Percentiles rank a stretch among this genome's conserved stretches.
Conservation (phyloP, 2,329 filamentous ascomycete species). For the Monilinia laxa region DNA sequence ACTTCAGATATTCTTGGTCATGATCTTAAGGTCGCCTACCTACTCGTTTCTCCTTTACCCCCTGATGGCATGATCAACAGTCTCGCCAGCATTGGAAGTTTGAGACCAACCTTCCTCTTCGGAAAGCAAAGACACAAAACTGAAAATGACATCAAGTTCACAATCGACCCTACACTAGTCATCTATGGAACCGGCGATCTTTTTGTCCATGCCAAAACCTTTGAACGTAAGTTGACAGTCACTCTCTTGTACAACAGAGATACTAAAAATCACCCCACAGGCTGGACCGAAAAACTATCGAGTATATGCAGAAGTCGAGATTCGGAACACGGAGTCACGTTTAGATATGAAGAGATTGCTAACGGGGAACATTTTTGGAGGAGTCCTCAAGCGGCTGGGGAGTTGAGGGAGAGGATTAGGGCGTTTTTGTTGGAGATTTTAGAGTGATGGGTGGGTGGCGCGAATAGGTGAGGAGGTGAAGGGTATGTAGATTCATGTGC, state of each 20-base stretch:
- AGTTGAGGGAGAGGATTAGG: background rate
- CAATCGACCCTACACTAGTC: slow-evolving; percentile 60
- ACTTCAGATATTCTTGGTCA: slow-evolving; percentile 23
- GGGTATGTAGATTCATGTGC: background rate
- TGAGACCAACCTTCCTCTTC: slow-evolving; percentile 25
- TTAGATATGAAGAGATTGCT: slow-evolving; percentile 9
- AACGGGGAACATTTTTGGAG: slow-evolving; percentile 23
- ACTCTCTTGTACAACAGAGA: background rate
- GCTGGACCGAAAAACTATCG: slow-evolving; percentile 16
- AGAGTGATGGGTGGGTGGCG: background rate
- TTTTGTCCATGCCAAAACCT: slow-evolving; percentile 66
- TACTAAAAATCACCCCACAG: slow-evolving; percentile 1
- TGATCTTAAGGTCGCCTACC: slow-evolving; percentile 50
- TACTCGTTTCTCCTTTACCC: slow-evolving; percentile 68
- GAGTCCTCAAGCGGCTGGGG: background rate
- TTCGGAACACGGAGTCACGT: background rate
- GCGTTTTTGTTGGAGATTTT: background rate
- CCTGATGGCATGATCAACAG: slow-evolving; percentile 53
- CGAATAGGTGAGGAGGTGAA: too few relatives aligned
- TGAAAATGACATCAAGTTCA: slow-evolving; percentile 53
- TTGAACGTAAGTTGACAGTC: slow-evolving; percentile 44
- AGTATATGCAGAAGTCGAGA: background rate
- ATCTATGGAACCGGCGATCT: slow-evolving; percentile 74
- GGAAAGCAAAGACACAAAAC: slow-evolving; percentile 36
- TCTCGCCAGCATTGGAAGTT: slow-evolving; percentile 55